Base-by-base conservation (phyloP, 345 rosid genomes). In the Murraya paniculata region DNA sequence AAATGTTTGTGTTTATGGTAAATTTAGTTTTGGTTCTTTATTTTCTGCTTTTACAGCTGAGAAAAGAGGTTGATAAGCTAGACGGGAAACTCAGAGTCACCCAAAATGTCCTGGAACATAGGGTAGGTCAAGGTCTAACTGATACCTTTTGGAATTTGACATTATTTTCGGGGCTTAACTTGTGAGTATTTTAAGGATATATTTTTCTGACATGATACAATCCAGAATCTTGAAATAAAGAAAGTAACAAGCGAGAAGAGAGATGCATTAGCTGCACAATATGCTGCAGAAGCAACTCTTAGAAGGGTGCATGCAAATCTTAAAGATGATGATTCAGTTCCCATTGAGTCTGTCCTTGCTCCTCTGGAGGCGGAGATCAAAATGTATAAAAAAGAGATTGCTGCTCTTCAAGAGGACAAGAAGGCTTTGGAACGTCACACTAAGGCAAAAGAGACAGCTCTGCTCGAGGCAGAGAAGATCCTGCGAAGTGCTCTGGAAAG, bases 391-490 rank as follows among this genome's bases (percentile, higher is more conserved):
- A 90, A 89, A 64, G 85, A 90, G 97, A 81, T 96, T 79, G 91
- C 87, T 56, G 83, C 80, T 5, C 86, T 94, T 24, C 90, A 88
- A 78, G 99, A 94, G 79, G 95, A 96, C 83, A 94, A 89, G 72
- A 92, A 90, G 89, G 99, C 98, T 9, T 78, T 96, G 87, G 97
- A 96, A 81, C 92, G 97, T 21, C 93, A 88, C 18, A 94, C 91
- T 25, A 96, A 89, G 82, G 89, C 99, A 6, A 96, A 96, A 84
- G 97, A 92, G 74, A 73, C 77, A 1, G 97, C 99, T 36, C 84
- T 96, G 79, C 86, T 96, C 22, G 99, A 96, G 87, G 98, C 99
- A 45, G 99, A 94, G 87, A 84, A 82, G 75, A 96, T 96, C 66
- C 75, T 96, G 81, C 78, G 73, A 78, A 94, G 97, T 73, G 97